phyloP scores from a whole-genome alignment of 352 stramenopile genomes.

The Globisporangium nunn region DNA sequence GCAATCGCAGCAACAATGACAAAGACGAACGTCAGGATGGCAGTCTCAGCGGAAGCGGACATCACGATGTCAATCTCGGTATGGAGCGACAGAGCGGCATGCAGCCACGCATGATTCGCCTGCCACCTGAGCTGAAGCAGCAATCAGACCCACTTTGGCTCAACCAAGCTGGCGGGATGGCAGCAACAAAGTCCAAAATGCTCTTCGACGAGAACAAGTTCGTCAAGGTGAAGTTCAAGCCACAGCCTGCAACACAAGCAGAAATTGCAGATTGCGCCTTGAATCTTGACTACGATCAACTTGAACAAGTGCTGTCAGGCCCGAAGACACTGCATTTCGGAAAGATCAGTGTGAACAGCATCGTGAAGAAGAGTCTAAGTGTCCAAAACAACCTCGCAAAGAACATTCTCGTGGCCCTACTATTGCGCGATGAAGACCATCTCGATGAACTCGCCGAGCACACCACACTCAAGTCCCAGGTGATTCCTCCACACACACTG shows the following conservation, averaged over 20 bases:
- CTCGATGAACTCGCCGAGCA: conserved; percentile 54
- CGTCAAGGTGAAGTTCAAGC: conserved; percentile 91
- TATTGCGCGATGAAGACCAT: conserved; percentile 27
- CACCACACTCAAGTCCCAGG: conserved; percentile 62
- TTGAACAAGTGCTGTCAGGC: conserved; percentile 55
- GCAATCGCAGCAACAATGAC: conserved; percentile 20
- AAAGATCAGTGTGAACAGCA: conserved; percentile 81
- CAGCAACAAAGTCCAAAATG: conserved; percentile 22
- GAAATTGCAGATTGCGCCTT: conserved; percentile 83
- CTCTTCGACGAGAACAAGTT: conserved; percentile 87
- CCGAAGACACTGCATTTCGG: conserved; percentile 91
- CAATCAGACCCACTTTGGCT: conserved; percentile 67
- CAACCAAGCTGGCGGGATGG: conserved; percentile 5
- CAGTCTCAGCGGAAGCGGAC: conserved; percentile 8
- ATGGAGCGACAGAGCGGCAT: conserved; percentile 52
- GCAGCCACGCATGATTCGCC: conserved; percentile 26
- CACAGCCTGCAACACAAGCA: conserved; percentile 77
- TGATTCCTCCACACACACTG: conserved; percentile 68
- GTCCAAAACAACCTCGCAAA: conserved; percentile 87
- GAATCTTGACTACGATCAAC: conserved; percentile 65
- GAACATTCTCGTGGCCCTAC: conserved; percentile 72
- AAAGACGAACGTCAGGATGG: too few relatives aligned
- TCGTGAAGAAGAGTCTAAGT: conserved; percentile 69
- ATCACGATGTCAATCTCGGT: conserved; percentile 42
- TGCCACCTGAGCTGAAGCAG: conserved; percentile 31